Conservation (phyloP, 75 land plant species). For the Pinus tabuliformis region DNA sequence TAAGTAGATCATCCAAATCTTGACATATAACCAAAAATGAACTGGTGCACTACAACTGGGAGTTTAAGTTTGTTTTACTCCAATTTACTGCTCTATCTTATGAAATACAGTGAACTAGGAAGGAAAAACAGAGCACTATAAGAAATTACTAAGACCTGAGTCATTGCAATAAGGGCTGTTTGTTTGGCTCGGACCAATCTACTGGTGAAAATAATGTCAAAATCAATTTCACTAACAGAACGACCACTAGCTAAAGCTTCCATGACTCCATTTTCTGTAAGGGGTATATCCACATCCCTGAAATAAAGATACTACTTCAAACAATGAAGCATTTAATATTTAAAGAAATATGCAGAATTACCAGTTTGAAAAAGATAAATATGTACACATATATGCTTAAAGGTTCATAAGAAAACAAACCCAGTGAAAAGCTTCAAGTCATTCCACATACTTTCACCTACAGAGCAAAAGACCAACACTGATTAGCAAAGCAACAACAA, state of each 20-base stretch:
- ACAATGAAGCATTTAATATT: background rate
- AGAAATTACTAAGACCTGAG: slow-evolving; percentile 23
- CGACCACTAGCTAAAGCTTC: slow-evolving; percentile 49
- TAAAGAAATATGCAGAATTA: background rate
- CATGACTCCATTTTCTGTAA: slow-evolving; percentile 45
- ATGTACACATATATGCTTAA: background rate
- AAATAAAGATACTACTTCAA: slow-evolving; percentile 1
- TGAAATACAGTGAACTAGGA: background rate
- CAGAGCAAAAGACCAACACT: background rate
- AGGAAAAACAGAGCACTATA: background rate
- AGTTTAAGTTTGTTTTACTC: slow-evolving; percentile 2
- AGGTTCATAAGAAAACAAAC: slow-evolving; percentile 12
- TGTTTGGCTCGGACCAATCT: slow-evolving; percentile 47
- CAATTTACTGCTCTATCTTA: background rate
- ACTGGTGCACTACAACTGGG: slow-evolving; percentile 3
- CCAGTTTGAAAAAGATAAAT: background rate
- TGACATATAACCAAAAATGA: slow-evolving; percentile 1
- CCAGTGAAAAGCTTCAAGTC: slow-evolving; percentile 54
- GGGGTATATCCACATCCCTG: slow-evolving; percentile 54
- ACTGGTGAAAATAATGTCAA: slow-evolving; percentile 50
- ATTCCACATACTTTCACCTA: slow-evolving; percentile 65
- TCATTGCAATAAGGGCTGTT: slow-evolving; percentile 58
- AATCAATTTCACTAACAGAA: slow-evolving; percentile 49
- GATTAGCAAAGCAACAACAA: background rate
- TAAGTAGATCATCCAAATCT: slow-evolving; percentile 5